Conservation (phyloP, 306 rosid genomes). For the Cajanus cajan region DNA sequence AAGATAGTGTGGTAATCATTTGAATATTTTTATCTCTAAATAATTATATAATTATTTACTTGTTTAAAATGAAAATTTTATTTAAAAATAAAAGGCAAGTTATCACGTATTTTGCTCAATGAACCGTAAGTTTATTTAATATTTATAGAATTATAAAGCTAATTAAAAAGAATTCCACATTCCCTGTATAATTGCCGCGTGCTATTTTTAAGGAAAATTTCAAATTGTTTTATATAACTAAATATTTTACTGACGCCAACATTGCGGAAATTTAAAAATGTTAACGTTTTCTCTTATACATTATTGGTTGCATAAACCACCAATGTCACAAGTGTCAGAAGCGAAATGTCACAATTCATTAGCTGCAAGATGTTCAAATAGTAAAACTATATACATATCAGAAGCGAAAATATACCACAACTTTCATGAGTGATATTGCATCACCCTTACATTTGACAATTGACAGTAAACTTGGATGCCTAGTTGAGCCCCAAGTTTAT, state of each 20-base stretch:
- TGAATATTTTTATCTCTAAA: not conserved
- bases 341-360: not conserved
- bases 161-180: not conserved
- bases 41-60: not conserved
- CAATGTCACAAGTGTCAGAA: not conserved
- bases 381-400: not conserved
- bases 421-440: not conserved
- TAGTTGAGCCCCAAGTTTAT: not conserved
- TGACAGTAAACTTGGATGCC: not conserved
- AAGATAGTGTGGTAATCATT: not conserved
- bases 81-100: not conserved
- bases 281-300: not conserved
- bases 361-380: not conserved
- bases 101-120: not conserved
- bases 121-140: not conserved
- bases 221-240: not conserved
- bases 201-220: too few species aligned
- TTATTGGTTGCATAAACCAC: not conserved
- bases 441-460: slow-evolving; percentile 9
- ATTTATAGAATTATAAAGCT: not conserved
- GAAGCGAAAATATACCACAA: not conserved
- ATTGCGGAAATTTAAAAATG: not conserved
- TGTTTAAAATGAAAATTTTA: not conserved
- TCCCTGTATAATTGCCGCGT: too few species aligned
- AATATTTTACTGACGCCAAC: not conserved